Conservation (phyloP, 2,329 filamentous ascomycete species). For the Colletotrichum gloeosporioides region DNA sequence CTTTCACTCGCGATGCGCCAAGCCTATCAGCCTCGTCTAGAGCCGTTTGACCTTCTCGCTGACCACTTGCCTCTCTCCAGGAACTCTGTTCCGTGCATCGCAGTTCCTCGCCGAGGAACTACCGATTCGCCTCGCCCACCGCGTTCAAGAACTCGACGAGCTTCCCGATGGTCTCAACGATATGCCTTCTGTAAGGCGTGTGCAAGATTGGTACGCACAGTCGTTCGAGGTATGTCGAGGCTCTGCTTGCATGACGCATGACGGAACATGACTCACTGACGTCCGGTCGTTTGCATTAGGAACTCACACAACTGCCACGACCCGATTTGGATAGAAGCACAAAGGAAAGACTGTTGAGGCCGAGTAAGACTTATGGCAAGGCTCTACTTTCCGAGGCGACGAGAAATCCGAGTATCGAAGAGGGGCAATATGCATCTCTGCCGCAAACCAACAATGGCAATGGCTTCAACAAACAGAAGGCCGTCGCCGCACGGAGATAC, state of each 20-base stretch:
- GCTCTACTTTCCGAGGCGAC: conserved; percentile 81
- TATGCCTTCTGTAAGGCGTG: conserved; percentile 95
- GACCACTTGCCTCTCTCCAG: conserved; percentile 47
- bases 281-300: conserved; percentile 53
- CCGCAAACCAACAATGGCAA: conserved; percentile 46
- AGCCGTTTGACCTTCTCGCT: not conserved
- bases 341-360: conserved; percentile 78
- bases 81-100: conserved; percentile 94
- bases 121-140: conserved; percentile 93
- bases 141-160: conserved; percentile 91
- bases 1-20: not conserved
- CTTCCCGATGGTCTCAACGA: conserved; percentile 95
- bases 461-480: conserved; percentile 56
- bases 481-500: conserved; percentile 71
- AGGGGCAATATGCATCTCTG: conserved; percentile 74
- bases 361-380: conserved; percentile 61
- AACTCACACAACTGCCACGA: conserved; percentile 86
- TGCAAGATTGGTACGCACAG: conserved; percentile 98
- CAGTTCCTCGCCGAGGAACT: conserved; percentile 99
- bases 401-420: conserved; percentile 85
- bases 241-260: conserved; percentile 1
- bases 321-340: conserved; percentile 79
- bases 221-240: conserved; percentile 86
- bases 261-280: conserved; percentile 12
- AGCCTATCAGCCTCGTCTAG: not conserved